Conservation (phyloP, 176 grass and related monocot species). For the Phoenix roebelenii region DNA sequence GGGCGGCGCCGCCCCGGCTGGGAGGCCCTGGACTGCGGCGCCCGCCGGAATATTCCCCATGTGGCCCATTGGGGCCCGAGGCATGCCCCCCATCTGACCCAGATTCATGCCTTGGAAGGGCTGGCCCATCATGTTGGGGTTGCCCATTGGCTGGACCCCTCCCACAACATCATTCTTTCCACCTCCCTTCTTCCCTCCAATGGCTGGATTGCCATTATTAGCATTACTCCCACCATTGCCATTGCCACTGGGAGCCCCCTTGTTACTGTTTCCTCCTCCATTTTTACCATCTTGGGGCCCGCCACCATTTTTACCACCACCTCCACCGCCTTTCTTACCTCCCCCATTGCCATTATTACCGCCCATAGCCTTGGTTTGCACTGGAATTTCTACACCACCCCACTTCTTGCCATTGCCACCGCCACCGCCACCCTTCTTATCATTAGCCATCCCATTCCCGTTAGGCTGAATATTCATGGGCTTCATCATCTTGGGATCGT, state of each 20-base stretch:
- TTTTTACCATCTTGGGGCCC: conserved; percentile 11
- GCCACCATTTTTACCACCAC: conserved; percentile 36
- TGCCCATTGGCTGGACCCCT: conserved; percentile 28
- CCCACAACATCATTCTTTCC: conserved; percentile 23
- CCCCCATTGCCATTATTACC: conserved; percentile 41
- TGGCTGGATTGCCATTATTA: conserved; percentile 11
- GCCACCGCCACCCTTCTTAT: conserved; percentile 41
- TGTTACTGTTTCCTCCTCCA: conserved; percentile 6
- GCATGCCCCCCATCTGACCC: conserved; percentile 32
- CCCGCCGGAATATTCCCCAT: conserved; percentile 14
- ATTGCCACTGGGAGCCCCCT: conserved; percentile 10
- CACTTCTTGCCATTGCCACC: conserved; percentile 46
- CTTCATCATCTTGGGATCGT: conserved; percentile 46
- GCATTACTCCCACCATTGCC: conserved; percentile 9
- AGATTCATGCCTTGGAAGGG: conserved; percentile 31
- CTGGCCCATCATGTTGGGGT: conserved; percentile 39
- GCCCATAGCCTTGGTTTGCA: conserved; percentile 24
- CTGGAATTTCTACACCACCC: conserved; percentile 21
- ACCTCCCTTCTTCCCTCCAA: conserved; percentile 9
- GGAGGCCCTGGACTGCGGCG: conserved; percentile 30
- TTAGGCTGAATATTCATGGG: conserved; percentile 11
- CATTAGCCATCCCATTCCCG: conserved; percentile 16
- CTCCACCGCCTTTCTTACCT: conserved; percentile 4
- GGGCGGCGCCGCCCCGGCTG: conserved; percentile 24
- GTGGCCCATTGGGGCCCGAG: conserved; percentile 7